Evolutionary conservation across 2,329 filamentous ascomycete species (phyloP).

Genomic region (Massarina eburnea): DNA sequence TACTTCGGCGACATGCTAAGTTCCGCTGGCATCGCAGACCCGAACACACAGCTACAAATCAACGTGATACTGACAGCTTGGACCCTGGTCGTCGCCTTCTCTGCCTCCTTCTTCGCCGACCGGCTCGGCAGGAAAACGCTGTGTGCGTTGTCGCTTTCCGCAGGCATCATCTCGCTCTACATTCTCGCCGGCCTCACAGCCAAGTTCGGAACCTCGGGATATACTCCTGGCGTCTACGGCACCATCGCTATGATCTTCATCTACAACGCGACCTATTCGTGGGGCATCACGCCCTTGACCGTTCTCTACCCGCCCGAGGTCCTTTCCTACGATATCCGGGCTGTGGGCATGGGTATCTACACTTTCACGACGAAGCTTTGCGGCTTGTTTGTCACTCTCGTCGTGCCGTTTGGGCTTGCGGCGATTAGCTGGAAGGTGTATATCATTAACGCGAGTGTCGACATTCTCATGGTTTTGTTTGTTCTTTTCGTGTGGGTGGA

Average conservation of each 20-base stretch:
- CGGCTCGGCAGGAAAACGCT: constrained; percentile 29
- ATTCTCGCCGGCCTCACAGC: constrained; percentile 13
- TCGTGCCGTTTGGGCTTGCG: background rate
- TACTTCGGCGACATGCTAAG: constrained; percentile 47
- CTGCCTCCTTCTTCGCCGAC: constrained; percentile 37
- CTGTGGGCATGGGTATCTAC: constrained; percentile 12
- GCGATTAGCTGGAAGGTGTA: constrained; percentile 9
- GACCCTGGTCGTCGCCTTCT: constrained; percentile 16
- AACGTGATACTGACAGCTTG: constrained; percentile 13
- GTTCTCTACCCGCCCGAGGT: constrained; percentile 8
- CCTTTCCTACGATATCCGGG: constrained; percentile 1
- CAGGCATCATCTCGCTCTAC: constrained; percentile 6
- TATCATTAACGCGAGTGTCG: constrained; percentile 51
- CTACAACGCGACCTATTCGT: constrained; percentile 5
- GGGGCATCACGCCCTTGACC: constrained; percentile 7
- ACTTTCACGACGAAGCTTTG: constrained; percentile 1
- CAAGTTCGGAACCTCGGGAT: constrained; percentile 35
- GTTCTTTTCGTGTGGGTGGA: constrained; percentile 36
- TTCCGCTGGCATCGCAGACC: constrained; percentile 49
- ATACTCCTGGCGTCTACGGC: constrained; percentile 44
- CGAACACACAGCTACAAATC: constrained; percentile 47
- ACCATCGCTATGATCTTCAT: constrained; percentile 8
- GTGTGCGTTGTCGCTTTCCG: background rate
- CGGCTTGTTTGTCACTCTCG: background rate
- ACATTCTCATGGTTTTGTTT: constrained; percentile 44